Conservation (phyloP, 805 yeast genomes). For the Teunomyces funiuensis region DNA sequence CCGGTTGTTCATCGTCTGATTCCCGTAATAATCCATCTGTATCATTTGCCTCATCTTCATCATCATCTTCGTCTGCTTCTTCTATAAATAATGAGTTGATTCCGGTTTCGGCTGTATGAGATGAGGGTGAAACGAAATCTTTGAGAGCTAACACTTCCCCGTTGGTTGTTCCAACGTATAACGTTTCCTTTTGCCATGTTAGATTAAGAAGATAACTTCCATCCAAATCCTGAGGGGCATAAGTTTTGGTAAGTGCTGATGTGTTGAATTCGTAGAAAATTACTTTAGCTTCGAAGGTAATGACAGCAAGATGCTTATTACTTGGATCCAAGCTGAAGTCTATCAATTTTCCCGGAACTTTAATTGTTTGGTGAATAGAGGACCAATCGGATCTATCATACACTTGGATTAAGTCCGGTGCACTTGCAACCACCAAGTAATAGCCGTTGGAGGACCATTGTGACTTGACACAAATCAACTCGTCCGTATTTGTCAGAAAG, state of each 20-base stretch:
- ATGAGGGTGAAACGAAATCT: conserved; percentile 13
- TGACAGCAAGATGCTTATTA: conserved; percentile 59
- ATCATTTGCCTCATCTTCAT: conserved; percentile 19
- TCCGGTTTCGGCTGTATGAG: conserved; percentile 5
- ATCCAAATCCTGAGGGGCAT: conserved; percentile 23
- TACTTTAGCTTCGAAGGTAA: conserved; percentile 50
- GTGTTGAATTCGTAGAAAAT: conserved; percentile 54
- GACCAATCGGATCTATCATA: conserved; percentile 42
- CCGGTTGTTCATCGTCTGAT: conserved; percentile 16
- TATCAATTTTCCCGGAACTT: conserved; percentile 30
- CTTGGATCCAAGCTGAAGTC: conserved; percentile 63
- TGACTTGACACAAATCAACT: conserved; percentile 50
- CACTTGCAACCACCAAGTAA: conserved; percentile 65
- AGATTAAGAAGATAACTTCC: conserved; percentile 20
- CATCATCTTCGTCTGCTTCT: conserved; percentile 27
- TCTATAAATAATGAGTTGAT: conserved; percentile 12
- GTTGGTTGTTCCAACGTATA: conserved; percentile 43
- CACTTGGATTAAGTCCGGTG: conserved; percentile 45
- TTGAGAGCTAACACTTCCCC: conserved; percentile 38
- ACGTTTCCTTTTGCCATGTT: conserved; percentile 24
- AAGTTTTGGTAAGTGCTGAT: conserved; percentile 6
- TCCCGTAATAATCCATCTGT: conserved; percentile 18
- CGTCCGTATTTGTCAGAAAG: conserved; percentile 43
- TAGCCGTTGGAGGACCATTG: conserved; percentile 75
- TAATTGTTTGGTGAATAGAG: conserved; percentile 13